Evolutionary conservation across 2,329 filamentous ascomycete genomes (phyloP), one percentile per base, ranked within the genome.

Genomic region (Penicillium sp.): DNA sequence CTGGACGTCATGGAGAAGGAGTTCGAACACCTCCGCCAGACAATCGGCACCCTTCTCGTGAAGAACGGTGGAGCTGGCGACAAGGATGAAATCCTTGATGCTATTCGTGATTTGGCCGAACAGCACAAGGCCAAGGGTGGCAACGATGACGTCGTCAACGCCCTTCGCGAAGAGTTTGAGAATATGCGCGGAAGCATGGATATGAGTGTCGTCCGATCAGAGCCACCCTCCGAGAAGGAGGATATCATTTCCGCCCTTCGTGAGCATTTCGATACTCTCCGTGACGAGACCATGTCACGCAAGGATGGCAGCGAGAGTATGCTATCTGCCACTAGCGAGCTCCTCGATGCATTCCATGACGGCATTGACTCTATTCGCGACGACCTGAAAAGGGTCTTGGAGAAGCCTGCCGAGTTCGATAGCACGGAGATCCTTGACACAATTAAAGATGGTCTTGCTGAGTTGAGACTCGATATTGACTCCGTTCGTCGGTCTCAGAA

Each of bases 341-440:
- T 83, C 15, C 69, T 83, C 5, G 79, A 83, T 50, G 76, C 76
- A 6, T 70, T 84, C 47, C 77, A 80, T 39, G 78, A 83, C 33
- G 87, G 89, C 2, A 75, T 96, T 25, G 85, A 86, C 45, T 79
- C 77, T 29, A 75, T 96, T 21, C 79, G 87, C 4, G 75, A 79
- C 11, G 90, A 96, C 51, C 78, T 95, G 34, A 73, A 78, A 48
- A 83, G 83, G 57, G 76, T 93, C 11, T 74, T 81, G 15, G 83
- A 91, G 59, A 93, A 88, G 67, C 86, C 89, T 4, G 72, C 80
- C 0, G 89, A 94, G 54, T 77, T 91, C 64, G 90, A 85, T 1
- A 91, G 86, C 44, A 87, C 94, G 50, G 89, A 96, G 65, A 90
- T 96, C 36, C 74, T 96, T 1, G 87, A 95, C 44, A 87, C 87